phyloP scores from a whole-genome alignment of 352 stramenopile species.

The Thalassiosira hispida region DNA sequence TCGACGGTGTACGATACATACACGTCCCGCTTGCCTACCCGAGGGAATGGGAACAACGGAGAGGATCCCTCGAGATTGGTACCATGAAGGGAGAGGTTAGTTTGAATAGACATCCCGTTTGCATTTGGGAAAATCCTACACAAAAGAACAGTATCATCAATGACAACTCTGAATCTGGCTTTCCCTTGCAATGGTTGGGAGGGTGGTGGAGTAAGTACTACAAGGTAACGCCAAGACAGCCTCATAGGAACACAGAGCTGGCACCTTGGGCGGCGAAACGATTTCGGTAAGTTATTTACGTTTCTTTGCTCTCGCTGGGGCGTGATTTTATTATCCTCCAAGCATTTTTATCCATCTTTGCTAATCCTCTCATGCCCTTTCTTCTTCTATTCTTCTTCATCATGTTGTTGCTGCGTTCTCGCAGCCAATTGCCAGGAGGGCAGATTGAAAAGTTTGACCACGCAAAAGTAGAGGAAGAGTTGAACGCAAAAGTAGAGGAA shows the following conservation, averaged over 20 bases:
- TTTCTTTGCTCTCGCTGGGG: too few species aligned
- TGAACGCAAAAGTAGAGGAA: slow-evolving; percentile 24
- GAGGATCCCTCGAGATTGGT: slow-evolving; percentile 50
- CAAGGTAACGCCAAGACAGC: slow-evolving; percentile 30
- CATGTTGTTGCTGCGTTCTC: not conserved
- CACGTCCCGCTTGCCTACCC: slow-evolving; percentile 61
- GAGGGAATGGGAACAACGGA: slow-evolving; percentile 51
- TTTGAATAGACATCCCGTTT: slow-evolving; percentile 43
- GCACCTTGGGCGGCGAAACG: slow-evolving; percentile 50
- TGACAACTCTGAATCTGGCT: slow-evolving; percentile 12
- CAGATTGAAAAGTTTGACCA: slow-evolving; percentile 48
- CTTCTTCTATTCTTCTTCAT: not conserved
- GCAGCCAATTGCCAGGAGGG: slow-evolving; percentile 20
- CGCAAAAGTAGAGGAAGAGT: slow-evolving; percentile 15
- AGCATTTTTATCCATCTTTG: too few species aligned
- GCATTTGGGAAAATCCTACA: slow-evolving; percentile 32
- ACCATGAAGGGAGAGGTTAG: slow-evolving; percentile 36
- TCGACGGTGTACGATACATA: slow-evolving; percentile 53
- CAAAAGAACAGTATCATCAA: not conserved
- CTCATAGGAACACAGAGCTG: slow-evolving; percentile 45
- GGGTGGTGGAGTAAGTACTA: slow-evolving; percentile 62
- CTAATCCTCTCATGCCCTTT: too few species aligned
- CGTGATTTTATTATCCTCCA: not conserved
- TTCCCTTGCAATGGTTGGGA: slow-evolving; percentile 43
- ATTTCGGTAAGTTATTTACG: slow-evolving; percentile 20